phyloP scores from a whole-genome alignment of 768 basidiomycete genomes.

The Lyophyllum shimeji region DNA sequence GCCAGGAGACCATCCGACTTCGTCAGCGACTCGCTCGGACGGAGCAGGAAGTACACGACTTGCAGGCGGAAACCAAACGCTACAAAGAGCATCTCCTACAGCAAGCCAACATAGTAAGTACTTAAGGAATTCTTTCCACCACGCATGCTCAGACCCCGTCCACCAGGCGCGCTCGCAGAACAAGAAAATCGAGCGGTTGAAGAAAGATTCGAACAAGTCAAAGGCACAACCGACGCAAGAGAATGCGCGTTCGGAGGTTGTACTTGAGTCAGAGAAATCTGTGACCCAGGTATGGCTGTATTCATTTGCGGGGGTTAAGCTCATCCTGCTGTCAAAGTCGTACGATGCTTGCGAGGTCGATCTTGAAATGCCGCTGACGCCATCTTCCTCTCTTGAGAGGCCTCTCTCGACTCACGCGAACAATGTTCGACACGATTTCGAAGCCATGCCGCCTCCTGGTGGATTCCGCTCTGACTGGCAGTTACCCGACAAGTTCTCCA shows the following conservation, averaged over 20 bases:
- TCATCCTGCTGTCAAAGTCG: not conserved
- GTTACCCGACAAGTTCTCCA: slow-evolving; percentile 9
- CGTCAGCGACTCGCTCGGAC: slow-evolving; percentile 15
- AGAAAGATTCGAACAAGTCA: slow-evolving; percentile 14
- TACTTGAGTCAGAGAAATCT: not conserved
- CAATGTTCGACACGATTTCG: slow-evolving; percentile 27
- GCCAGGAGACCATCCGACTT: slow-evolving; percentile 21
- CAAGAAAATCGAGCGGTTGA: slow-evolving; percentile 12
- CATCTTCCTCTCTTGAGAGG: not conserved
- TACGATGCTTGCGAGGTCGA: not conserved
- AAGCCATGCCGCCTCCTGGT: slow-evolving; percentile 36
- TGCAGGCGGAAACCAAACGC: slow-evolving; percentile 28
- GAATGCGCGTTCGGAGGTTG: slow-evolving; percentile 1
- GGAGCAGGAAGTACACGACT: slow-evolving; percentile 19
- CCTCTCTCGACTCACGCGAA: not conserved
- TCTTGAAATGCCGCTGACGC: not conserved
- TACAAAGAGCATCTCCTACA: slow-evolving; percentile 31
- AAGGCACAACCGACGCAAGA: slow-evolving; percentile 10
- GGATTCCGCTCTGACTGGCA: slow-evolving; percentile 38
- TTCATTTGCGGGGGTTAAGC: not conserved
- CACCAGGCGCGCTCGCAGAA: slow-evolving; percentile 9
- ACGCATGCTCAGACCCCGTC: not conserved
- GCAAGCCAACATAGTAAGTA: slow-evolving; percentile 7
- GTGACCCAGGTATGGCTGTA: slow-evolving; percentile 1
- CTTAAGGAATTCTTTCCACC: not conserved